Evolutionary conservation across 805 yeast genomes (phyloP).

Genomic region (Candida golubevii): DNA sequence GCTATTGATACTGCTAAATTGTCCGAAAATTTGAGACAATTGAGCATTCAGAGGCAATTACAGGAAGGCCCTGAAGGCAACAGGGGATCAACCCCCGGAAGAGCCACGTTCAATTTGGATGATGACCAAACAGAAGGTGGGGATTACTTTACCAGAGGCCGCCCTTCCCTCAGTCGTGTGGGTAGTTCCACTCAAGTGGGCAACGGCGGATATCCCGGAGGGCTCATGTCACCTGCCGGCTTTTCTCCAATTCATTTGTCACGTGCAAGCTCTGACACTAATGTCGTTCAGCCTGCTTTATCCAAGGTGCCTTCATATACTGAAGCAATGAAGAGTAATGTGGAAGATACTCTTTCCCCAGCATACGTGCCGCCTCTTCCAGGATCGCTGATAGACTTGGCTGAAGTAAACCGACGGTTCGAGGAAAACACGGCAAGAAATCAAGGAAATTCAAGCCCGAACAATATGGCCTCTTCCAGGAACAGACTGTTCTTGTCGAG

Average conservation of each 20-base stretch:
- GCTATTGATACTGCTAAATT: constrained; percentile 39
- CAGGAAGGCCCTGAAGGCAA: constrained; percentile 26
- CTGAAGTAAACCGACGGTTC: constrained; percentile 26
- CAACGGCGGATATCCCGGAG: constrained; percentile 1
- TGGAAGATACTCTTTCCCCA: constrained; percentile 61
- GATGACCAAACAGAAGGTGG: constrained; percentile 20
- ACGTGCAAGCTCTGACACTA: constrained; percentile 47
- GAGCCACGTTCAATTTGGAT: constrained; percentile 35
- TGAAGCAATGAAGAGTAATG: constrained; percentile 63
- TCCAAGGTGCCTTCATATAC: constrained; percentile 81
- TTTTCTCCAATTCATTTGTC: constrained; percentile 56
- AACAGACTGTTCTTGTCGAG: constrained; percentile 22
- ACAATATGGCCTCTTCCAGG: constrained; percentile 5
- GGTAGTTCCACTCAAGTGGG: constrained; percentile 7
- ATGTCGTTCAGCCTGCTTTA: constrained; percentile 21
- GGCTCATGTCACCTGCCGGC: constrained; percentile 34
- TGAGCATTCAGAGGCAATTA: constrained; percentile 46
- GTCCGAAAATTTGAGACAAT: constrained; percentile 48
- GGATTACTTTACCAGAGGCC: constrained; percentile 31
- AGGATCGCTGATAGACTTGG: constrained; percentile 34
- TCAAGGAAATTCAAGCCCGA: constrained; percentile 3
- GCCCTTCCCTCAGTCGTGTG: constrained; percentile 8
- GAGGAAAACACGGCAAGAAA: constrained; percentile 19
- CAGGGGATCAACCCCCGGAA: constrained; percentile 16
- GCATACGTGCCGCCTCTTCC: constrained; percentile 54